These are phyloP conservation scores for Dothidotthia symphoricarpi DNA, from an alignment of 2,329 filamentous ascomycete genomes.

Conservation along the genomic window DNA sequence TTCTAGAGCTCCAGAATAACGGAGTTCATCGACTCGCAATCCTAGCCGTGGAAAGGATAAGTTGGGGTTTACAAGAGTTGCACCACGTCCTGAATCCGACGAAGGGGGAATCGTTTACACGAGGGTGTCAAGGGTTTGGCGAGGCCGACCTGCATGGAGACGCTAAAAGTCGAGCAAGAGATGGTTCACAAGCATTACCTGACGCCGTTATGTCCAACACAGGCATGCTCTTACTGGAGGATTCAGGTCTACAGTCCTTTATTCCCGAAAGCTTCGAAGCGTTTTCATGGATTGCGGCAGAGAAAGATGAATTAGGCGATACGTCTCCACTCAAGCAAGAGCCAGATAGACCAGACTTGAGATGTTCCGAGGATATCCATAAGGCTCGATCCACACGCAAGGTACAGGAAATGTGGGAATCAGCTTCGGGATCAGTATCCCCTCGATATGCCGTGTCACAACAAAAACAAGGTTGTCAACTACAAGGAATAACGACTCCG, in stretches of 20 bases:
- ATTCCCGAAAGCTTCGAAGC: constrained; percentile 35
- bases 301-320: constrained; percentile 5
- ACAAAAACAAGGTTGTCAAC: too few species aligned
- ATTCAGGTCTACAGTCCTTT: constrained; percentile 45
- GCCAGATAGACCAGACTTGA: not conserved
- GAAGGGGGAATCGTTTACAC: constrained; percentile 6
- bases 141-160: constrained; percentile 11
- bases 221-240: constrained; percentile 50
- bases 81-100: constrained; percentile 12
- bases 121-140: constrained; percentile 2
- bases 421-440: too few species aligned
- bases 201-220: constrained; percentile 50
- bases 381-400: too few species aligned
- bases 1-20: constrained; percentile 44
- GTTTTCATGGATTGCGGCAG: constrained; percentile 29
- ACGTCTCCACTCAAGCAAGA: constrained; percentile 9
- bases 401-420: too few species aligned
- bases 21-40: constrained; percentile 48
- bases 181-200: constrained; percentile 12
- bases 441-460: too few species aligned
- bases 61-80: constrained; percentile 29
- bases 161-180: constrained; percentile 14
- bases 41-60: constrained; percentile 46
- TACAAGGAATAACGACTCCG: too few species aligned
- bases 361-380: too few species aligned